These are phyloP conservation scores for Psidium friedrichsthalianum DNA, from an alignment of 345 rosid genomes.

Conservation along the genomic window DNA sequence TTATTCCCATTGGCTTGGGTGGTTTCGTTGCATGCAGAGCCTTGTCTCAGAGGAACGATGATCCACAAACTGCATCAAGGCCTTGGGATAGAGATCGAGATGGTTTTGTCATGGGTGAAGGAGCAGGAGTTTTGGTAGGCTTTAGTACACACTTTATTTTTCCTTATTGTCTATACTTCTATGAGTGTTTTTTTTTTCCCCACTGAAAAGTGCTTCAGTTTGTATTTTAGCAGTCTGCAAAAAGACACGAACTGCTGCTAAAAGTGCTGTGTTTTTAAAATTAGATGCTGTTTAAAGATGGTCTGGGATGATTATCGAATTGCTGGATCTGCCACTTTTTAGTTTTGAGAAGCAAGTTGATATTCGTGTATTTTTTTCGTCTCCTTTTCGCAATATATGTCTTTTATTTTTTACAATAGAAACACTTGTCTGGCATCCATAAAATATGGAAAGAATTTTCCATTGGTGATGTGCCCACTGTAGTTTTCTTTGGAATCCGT, in stretches of 20 bases:
- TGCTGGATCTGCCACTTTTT: not conserved
- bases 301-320: not conserved
- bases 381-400: not conserved
- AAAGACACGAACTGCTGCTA: not conserved
- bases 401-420: not conserved
- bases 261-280: not conserved
- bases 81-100: conserved; percentile 96
- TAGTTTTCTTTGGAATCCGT: not conserved
- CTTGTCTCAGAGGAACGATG: conserved; percentile 94
- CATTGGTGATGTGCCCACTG: not conserved
- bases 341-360: not conserved
- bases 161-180: not conserved
- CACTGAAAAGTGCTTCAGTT: not conserved
- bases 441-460: not conserved
- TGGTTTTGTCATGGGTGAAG: conserved; percentile 99
- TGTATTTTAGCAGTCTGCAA: not conserved
- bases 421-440: not conserved
- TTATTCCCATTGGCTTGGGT: conserved; percentile 93
- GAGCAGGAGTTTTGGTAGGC: conserved; percentile 93
- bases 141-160: not conserved
- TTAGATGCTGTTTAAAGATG: not conserved
- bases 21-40: conserved; percentile 99
- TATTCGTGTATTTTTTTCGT: not conserved
- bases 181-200: not conserved
- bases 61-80: conserved; percentile 95